Conservation (phyloP, 2,329 filamentous ascomycete species). For the Fusarium sp. region DNA sequence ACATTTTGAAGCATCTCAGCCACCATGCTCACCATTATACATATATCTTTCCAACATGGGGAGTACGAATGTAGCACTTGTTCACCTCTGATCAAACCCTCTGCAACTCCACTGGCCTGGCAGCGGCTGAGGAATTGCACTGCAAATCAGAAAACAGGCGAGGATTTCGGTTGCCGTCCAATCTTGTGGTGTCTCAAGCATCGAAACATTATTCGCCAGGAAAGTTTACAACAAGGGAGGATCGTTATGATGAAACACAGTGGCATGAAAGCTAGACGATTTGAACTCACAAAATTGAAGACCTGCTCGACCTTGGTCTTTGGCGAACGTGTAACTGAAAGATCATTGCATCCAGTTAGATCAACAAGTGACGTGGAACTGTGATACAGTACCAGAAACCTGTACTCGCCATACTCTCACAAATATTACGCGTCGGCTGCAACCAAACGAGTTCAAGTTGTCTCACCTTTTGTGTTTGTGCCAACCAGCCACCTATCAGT, state of each 20-base stretch:
- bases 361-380: too few relatives aligned
- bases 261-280: neutral
- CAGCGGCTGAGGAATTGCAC: neutral
- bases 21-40: too few relatives aligned
- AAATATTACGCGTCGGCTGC: neutral
- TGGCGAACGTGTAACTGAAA: too few relatives aligned
- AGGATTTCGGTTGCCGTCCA: too few relatives aligned
- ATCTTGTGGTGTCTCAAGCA: neutral
- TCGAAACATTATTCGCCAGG: neutral
- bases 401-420: neutral
- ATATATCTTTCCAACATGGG: too few relatives aligned
- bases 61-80: neutral
- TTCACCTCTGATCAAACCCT: neutral
- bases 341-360: neutral
- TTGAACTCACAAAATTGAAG: neutral
- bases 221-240: neutral
- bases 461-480: neutral
- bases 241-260: neutral
- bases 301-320: neutral
- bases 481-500: neutral
- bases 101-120: too few relatives aligned
- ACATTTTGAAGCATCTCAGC: accelerated
- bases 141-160: too few relatives aligned
- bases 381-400: neutral
- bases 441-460: neutral